A percentile compares a stretch with the other conserved stretches of the same genome.
Evolutionary conservation across 768 basidiomycete species (phyloP).

Genomic region (Suillus paluster): DNA sequence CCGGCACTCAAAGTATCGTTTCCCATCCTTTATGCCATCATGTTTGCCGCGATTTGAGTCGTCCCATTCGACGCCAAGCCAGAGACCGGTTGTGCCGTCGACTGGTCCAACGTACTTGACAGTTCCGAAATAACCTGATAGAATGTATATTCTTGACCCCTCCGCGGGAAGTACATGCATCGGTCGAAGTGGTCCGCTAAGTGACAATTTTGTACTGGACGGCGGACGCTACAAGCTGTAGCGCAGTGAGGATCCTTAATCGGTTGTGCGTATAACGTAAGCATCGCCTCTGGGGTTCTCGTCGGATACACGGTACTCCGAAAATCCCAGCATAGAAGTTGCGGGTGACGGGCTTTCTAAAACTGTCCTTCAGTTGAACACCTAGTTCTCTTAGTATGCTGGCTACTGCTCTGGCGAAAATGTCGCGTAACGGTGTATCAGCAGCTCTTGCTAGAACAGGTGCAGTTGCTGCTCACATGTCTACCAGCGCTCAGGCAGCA

Average conservation of each 20-base stretch:
- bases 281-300: background rate
- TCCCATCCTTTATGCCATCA: constrained; percentile 78
- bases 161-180: background rate
- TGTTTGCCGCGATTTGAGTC: constrained; percentile 85
- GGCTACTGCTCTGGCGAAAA: constrained; percentile 28
- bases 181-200: background rate
- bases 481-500: constrained; percentile 22
- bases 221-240: background rate
- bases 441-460: constrained; percentile 34
- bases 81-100: constrained; percentile 63
- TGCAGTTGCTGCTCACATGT: constrained; percentile 41
- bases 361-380: background rate
- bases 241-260: background rate
- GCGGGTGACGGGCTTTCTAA: background rate
- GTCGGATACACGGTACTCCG: constrained; percentile 4
- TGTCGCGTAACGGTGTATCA: constrained; percentile 30
- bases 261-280: background rate
- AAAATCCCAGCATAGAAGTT: background rate
- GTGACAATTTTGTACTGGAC: background rate
- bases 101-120: constrained; percentile 72
- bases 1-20: constrained; percentile 80
- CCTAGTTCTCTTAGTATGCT: constrained; percentile 27
- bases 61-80: constrained; percentile 99
- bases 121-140: constrained; percentile 62
- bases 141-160: constrained; percentile 59